Evolutionary conservation across 345 rosid genomes (phyloP).

Genomic region (Arabis hirsuta): DNA sequence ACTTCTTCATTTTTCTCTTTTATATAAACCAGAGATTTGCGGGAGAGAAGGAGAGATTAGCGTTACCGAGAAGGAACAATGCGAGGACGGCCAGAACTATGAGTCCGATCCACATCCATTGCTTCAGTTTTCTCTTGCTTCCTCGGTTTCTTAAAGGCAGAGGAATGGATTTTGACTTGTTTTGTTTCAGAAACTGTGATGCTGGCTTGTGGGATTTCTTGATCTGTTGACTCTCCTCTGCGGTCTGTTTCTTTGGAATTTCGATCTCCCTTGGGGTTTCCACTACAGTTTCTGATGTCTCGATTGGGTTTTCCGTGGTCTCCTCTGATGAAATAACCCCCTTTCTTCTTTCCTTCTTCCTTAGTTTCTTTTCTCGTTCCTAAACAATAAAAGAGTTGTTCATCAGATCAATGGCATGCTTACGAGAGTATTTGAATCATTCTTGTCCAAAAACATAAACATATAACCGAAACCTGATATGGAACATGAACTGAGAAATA

Average conservation of each 20-base stretch:
- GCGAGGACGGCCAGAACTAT: constrained; percentile 43
- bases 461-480: neutral
- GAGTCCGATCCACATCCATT: constrained; percentile 81
- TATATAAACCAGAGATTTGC: constrained; percentile 43
- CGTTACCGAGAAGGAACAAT: constrained; percentile 63
- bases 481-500: neutral
- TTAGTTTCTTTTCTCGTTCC: constrained; percentile 84
- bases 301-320: constrained; percentile 35
- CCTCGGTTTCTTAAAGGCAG: constrained; percentile 71
- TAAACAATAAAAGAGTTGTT: constrained; percentile 37
- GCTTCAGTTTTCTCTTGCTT: constrained; percentile 64
- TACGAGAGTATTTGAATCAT: neutral
- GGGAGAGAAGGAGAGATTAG: constrained; percentile 45
- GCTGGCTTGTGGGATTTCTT: constrained; percentile 56
- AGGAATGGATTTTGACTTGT: constrained; percentile 63
- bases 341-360: constrained; percentile 73
- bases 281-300: constrained; percentile 39
- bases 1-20: constrained; percentile 16
- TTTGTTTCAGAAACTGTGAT: constrained; percentile 60
- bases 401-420: constrained; percentile 5
- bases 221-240: constrained; percentile 50
- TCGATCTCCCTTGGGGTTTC: constrained; percentile 49
- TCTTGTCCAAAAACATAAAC: constrained; percentile 7
- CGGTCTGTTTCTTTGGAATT: constrained; percentile 31
- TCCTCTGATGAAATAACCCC: constrained; percentile 38